Base-by-base conservation (phyloP, 2,329 filamentous ascomycete genomes). In the Nakataea oryzae region DNA sequence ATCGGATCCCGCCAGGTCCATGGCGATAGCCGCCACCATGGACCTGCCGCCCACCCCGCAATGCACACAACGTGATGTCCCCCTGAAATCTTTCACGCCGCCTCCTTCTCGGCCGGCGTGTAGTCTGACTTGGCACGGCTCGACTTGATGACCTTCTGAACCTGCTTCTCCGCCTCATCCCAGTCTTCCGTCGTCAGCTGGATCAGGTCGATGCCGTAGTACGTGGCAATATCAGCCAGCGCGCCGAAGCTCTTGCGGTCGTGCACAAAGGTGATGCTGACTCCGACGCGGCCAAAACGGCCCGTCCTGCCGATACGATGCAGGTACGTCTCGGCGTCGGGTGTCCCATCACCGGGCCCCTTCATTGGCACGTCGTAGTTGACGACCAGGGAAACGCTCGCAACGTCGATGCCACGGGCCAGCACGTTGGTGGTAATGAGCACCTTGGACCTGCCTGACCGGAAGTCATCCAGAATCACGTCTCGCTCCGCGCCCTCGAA, bases 351-450 rank as follows among this genome's bases (percentile, higher is more conserved):
- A 24, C 89, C 86, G 34, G 82, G 70, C 54, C 89, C 87, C 71
- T 88, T 88, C 79, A 88, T 89, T 28, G 88, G 88, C 63, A 91
- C 89, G 68, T 91, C 89, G 76, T 99, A 99, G 80, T 99, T 99
- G 80, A 99, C 92, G 61, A 99, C 95, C 88, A 99, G 95, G 12
- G 92, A 96, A 17, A 99, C 95, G 30, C 77, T 96, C 75, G 72
- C 97, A 79, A 86, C 84, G 71, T 99, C 95, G 70, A 99, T 97
- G 72, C 95, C 95, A 71, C 95, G 92, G 11, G 95, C 90, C 63
- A 99, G 84, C 50, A 99, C 93, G 71, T 99, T 99, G 68, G 95
- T 99, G 1, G 95, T 96, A 71, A 99, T 97, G 65, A 99, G 87
- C 11, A 99, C 95, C 79, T 99, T 99, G 70, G 91, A 91, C 63